Percentiles rank a stretch among this genome's conserved stretches.
Conservation (phyloP, 495 filamentous ascomycete species). For the Aspergillus conjunctus region DNA sequence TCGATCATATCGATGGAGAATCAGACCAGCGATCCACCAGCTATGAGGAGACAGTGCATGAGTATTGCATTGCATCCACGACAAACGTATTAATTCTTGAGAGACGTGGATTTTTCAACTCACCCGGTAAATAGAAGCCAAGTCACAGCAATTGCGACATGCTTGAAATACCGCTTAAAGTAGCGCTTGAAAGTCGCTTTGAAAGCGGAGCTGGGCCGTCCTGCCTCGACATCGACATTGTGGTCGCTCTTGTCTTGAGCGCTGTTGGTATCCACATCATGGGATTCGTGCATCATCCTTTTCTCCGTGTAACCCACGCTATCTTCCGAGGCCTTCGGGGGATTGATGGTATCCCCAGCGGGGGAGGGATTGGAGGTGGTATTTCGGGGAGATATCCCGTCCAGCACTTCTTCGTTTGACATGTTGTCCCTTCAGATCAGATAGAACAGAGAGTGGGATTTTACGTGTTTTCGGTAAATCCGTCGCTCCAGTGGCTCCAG, state of each 20-base stretch:
- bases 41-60: slow-evolving; percentile 41
- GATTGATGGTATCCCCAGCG: slow-evolving; percentile 6
- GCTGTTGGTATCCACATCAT: slow-evolving; percentile 40
- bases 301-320: slow-evolving; percentile 50
- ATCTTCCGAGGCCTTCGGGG: slow-evolving; percentile 28
- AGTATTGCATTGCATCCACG: slow-evolving; percentile 6
- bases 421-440: slow-evolving; percentile 1
- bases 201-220: slow-evolving; percentile 25
- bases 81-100: not conserved
- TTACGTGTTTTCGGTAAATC: not conserved
- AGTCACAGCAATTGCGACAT: slow-evolving; percentile 51
- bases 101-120: slow-evolving; percentile 36
- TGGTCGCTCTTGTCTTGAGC: slow-evolving; percentile 35
- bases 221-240: slow-evolving; percentile 35
- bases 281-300: slow-evolving; percentile 37
- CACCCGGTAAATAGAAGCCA: slow-evolving; percentile 64
- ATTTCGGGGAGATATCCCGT: slow-evolving; percentile 15
- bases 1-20: slow-evolving; percentile 70
- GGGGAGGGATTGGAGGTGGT: not conserved
- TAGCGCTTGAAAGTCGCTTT: slow-evolving; percentile 27
- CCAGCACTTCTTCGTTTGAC: slow-evolving; percentile 7
- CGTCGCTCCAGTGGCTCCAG: not conserved
- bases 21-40: slow-evolving; percentile 86
- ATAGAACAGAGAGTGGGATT: not conserved
- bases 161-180: slow-evolving; percentile 29